Evolutionary conservation across 352 stramenopile species (phyloP).

Genomic region (Pythium periplocum): DNA sequence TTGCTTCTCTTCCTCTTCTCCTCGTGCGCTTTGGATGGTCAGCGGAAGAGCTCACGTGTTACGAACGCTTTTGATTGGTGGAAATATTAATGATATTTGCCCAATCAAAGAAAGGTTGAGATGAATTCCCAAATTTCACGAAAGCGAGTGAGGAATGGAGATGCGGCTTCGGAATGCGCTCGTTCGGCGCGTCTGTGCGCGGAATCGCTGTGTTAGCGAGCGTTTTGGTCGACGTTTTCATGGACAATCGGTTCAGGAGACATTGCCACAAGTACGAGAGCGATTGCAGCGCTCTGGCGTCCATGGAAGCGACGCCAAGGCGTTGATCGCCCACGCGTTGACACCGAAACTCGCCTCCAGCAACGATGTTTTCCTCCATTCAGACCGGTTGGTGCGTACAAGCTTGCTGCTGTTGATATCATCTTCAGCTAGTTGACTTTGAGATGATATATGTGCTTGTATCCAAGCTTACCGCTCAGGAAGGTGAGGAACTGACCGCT

Average conservation of each 20-base stretch:
- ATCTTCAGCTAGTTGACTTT: background rate
- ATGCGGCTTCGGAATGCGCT: too few relatives aligned
- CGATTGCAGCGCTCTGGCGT: slow-evolving; percentile 12
- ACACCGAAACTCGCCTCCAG: slow-evolving; percentile 26
- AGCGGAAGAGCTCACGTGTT: too few relatives aligned
- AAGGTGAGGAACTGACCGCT: slow-evolving; percentile 21
- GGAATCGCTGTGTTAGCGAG: too few relatives aligned
- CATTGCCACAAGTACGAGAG: slow-evolving; percentile 18
- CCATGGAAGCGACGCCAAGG: slow-evolving; percentile 41
- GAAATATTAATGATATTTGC: too few relatives aligned
- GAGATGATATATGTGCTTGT: background rate
- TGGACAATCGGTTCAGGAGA: slow-evolving; percentile 1
- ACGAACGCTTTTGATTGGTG: too few relatives aligned
- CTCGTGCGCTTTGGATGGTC: too few relatives aligned
- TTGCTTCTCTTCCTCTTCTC: background rate
- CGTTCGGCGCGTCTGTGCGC: too few relatives aligned
- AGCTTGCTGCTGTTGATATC: background rate
- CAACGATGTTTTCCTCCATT: slow-evolving; percentile 57
- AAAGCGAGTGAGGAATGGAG: too few relatives aligned
- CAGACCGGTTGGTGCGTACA: slow-evolving; percentile 28
- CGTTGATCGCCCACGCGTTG: slow-evolving; percentile 45
- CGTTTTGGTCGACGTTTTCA: too few relatives aligned
- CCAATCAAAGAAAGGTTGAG: too few relatives aligned
- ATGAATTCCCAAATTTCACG: too few relatives aligned
- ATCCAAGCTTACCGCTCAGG: slow-evolving; percentile 26